These are phyloP conservation scores for Tetrahymena elliotti DNA, from an alignment of 73 alveolate genomes.

Conservation along the genomic window DNA sequence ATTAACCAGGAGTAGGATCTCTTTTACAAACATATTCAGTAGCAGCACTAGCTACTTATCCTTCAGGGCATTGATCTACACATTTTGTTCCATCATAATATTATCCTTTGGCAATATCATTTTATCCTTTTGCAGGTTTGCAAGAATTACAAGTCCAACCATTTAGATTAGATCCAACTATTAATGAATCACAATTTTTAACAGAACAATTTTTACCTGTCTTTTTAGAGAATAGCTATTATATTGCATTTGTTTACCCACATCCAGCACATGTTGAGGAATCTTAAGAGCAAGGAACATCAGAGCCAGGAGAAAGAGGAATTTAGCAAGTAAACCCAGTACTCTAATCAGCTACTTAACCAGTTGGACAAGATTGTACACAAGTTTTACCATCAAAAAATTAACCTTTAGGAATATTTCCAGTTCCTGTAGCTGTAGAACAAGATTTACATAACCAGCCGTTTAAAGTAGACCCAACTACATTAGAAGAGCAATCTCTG, in stretches of 20 bases:
- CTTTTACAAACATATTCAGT: neutral
- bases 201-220: neutral
- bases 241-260: neutral
- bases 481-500: neutral
- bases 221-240: too few relatives aligned
- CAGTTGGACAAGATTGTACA: neutral
- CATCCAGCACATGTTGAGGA: neutral
- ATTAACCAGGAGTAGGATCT: neutral
- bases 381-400: neutral
- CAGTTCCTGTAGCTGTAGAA: too few relatives aligned
- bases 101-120: neutral
- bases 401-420: neutral
- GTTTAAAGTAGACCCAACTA: too few relatives aligned
- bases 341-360: neutral
- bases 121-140: neutral
- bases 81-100: neutral
- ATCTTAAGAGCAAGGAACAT: neutral
- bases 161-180: neutral
- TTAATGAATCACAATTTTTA: neutral
- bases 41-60: neutral
- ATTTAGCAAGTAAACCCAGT: neutral
- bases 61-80: neutral
- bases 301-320: neutral
- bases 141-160: neutral
- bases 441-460: neutral